phyloP scores from a whole-genome alignment of 176 grass and related monocot species.

The Otatea glauca region DNA sequence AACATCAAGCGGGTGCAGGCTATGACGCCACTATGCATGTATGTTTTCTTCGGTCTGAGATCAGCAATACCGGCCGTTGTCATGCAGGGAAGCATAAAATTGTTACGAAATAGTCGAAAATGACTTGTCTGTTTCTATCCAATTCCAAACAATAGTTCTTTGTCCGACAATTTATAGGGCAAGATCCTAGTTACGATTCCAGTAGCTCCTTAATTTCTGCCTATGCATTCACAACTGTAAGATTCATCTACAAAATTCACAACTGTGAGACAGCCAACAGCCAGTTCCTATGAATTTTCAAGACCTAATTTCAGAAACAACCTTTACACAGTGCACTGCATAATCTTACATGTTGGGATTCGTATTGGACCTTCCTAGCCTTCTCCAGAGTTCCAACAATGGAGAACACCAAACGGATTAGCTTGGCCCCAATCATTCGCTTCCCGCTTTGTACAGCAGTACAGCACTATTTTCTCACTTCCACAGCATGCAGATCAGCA shows the following conservation, averaged over 20 bases:
- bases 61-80: background rate
- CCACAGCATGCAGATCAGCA: constrained; percentile 9
- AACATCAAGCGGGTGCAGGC: background rate
- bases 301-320: background rate
- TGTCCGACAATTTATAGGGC: background rate
- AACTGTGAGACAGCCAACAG: background rate
- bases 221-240: background rate
- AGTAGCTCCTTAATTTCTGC: background rate
- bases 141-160: background rate
- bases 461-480: constrained; percentile 11
- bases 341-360: background rate
- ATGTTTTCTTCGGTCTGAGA: background rate
- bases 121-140: background rate
- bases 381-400: background rate
- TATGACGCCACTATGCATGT: background rate
- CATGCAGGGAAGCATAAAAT: background rate
- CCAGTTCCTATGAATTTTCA: background rate
- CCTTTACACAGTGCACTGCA: constrained; percentile 18
- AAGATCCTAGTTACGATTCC: background rate
- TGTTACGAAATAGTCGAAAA: background rate
- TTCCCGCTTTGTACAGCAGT: background rate
- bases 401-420: background rate
- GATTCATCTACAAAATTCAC: constrained; percentile 1
- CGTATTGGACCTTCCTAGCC: background rate
- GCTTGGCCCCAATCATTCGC: background rate